phyloP scores from a whole-genome alignment of 768 basidiomycete species.

The Boletus tomentosulus region DNA sequence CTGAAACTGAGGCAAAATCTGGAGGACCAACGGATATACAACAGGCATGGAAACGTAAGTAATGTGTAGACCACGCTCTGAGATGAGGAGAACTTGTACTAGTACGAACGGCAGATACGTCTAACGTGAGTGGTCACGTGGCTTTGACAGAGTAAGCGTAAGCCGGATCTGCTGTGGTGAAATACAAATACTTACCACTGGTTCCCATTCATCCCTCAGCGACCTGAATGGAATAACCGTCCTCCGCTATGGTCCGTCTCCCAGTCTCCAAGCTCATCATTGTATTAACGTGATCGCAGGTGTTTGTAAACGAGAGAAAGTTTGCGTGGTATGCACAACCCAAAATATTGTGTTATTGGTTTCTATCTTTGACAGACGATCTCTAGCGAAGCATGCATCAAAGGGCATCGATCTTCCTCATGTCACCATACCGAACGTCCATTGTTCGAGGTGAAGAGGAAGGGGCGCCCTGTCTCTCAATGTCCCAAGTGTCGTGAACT shows the following conservation, averaged over 20 bases:
- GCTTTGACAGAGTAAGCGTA: not conserved
- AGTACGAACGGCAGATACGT: conserved; percentile 1
- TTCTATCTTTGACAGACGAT: conserved; percentile 10
- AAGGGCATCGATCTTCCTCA: conserved; percentile 87
- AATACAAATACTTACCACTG: too few relatives aligned
- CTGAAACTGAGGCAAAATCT: not conserved
- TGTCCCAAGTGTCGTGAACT: conserved; percentile 82
- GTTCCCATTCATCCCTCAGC: not conserved
- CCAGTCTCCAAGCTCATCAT: not conserved
- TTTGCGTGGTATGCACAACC: conserved; percentile 60
- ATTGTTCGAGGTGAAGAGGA: conserved; percentile 91
- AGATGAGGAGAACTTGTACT: not conserved
- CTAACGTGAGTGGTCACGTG: not conserved
- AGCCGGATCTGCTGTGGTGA: too few relatives aligned
- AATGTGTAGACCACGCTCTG: not conserved
- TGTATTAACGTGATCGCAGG: conserved; percentile 34
- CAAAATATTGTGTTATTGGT: not conserved
- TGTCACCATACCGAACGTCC: conserved; percentile 86
- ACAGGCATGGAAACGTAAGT: not conserved
- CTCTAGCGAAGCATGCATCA: conserved; percentile 84
- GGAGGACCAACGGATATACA: not conserved
- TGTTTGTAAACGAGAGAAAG: conserved; percentile 71
- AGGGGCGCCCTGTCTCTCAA: conserved; percentile 88
- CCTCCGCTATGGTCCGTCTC: conserved; percentile 20
- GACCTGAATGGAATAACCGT: conserved; percentile 13